Conservation (phyloP, 106 monocot genomes). For the Phalaenopsis equestris region DNA sequence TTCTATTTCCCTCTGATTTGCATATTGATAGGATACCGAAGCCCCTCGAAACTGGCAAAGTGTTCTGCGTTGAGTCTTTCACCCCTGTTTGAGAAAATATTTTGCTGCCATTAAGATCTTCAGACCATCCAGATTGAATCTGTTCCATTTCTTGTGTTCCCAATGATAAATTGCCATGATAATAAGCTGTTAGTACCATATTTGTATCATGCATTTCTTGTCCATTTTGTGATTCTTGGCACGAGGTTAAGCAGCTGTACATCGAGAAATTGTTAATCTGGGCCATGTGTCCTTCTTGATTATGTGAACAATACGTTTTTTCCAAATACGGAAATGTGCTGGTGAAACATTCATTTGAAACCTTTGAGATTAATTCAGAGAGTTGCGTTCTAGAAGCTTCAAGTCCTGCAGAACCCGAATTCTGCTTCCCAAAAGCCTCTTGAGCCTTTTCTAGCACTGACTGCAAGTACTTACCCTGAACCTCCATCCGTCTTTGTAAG, state of each 20-base stretch:
- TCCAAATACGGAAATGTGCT: constrained; percentile 13
- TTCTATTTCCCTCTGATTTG: background rate
- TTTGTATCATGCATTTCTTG: constrained; percentile 24
- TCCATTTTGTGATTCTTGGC: constrained; percentile 54
- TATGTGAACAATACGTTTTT: background rate
- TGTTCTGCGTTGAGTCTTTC: background rate
- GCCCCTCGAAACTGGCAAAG: background rate
- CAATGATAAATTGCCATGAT: constrained; percentile 12
- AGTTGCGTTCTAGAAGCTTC: constrained; percentile 64
- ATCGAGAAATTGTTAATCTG: constrained; percentile 52
- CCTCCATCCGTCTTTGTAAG: constrained; percentile 78
- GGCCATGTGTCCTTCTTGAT: constrained; percentile 20
- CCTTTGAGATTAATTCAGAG: constrained; percentile 60
- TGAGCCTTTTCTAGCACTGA: constrained; percentile 91
- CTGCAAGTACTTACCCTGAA: constrained; percentile 87
- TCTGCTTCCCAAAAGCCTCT: constrained; percentile 69
- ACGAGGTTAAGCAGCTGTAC: constrained; percentile 80
- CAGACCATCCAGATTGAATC: constrained; percentile 13
- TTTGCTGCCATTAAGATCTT: constrained; percentile 14
- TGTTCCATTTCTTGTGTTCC: constrained; percentile 5
- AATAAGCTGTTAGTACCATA: constrained; percentile 17
- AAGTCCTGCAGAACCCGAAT: constrained; percentile 30
- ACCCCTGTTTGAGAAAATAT: constrained; percentile 10
- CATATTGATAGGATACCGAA: no score
- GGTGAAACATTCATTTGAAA: constrained; percentile 46